phyloP scores from a whole-genome alignment of 1,139 yeast genomes.

The Nakaseomyces delphensis region DNA sequence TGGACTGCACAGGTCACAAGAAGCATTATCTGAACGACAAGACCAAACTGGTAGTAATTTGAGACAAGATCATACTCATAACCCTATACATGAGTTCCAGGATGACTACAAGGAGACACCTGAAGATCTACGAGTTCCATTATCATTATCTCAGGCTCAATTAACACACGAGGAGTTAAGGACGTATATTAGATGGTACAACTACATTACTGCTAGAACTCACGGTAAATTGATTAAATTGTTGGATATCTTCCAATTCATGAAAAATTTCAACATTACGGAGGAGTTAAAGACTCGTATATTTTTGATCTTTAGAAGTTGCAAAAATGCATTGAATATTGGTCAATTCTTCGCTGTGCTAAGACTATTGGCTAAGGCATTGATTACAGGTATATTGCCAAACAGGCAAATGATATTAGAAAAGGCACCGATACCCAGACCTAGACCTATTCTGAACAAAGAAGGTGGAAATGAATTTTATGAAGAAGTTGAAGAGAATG shows the following conservation, averaged over 20 bases:
- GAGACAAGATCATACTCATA: constrained; percentile 3
- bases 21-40: neutral
- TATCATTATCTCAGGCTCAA: constrained; percentile 54
- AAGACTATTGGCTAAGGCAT: constrained; percentile 51
- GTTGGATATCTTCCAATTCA: constrained; percentile 54
- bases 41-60: neutral
- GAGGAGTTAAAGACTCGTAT: constrained; percentile 39
- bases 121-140: constrained; percentile 39
- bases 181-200: constrained; percentile 72
- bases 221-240: constrained; percentile 49
- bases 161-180: constrained; percentile 56
- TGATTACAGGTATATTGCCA: constrained; percentile 39
- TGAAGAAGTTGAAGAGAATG: constrained; percentile 26
- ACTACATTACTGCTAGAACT: constrained; percentile 52
- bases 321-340: constrained; percentile 46
- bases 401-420: constrained; percentile 42
- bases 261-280: constrained; percentile 51
- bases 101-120: constrained; percentile 20
- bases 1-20: constrained; percentile 1
- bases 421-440: constrained; percentile 55
- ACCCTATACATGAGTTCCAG: constrained; percentile 3
- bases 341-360: constrained; percentile 71
- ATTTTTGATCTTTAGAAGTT: constrained; percentile 43
- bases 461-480: constrained; percentile 29
- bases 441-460: constrained; percentile 56